These are phyloP conservation scores for Corchorus capsularis DNA, from an alignment of 345 rosid species.

Conservation along the genomic window DNA sequence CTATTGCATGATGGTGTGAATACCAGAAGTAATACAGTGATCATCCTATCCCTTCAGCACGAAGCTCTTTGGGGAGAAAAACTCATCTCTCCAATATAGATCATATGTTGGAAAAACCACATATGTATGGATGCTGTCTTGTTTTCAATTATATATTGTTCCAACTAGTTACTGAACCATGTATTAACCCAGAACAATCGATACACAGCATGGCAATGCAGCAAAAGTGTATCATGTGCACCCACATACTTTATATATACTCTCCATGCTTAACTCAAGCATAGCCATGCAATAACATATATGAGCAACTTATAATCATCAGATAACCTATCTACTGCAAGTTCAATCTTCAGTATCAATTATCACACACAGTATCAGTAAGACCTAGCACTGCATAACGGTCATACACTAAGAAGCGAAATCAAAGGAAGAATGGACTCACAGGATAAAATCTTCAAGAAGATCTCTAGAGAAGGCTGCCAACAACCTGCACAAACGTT, in stretches of 20 bases:
- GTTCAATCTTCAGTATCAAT: background rate
- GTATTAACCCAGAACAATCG: background rate
- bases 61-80: background rate
- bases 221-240: background rate
- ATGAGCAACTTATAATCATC: background rate
- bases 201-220: background rate
- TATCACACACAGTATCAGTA: background rate
- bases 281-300: background rate
- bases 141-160: background rate
- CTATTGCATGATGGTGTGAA: background rate
- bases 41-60: background rate
- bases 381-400: background rate
- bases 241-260: background rate
- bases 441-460: conserved; percentile 68
- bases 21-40: conserved; percentile 2
- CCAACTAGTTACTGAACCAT: conserved; percentile 5
- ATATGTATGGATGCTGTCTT: background rate
- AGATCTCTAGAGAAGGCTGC: conserved; percentile 90
- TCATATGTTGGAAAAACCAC: background rate
- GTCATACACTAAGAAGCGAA: background rate
- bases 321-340: background rate
- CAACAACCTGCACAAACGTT: conserved; percentile 59
- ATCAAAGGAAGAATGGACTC: conserved; percentile 43
- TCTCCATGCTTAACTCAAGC: conserved; percentile 1
- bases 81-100: background rate